Evolutionary conservation across 2,329 filamentous ascomycete genomes (phyloP).

Genomic region (Aspergillus sp.): DNA sequence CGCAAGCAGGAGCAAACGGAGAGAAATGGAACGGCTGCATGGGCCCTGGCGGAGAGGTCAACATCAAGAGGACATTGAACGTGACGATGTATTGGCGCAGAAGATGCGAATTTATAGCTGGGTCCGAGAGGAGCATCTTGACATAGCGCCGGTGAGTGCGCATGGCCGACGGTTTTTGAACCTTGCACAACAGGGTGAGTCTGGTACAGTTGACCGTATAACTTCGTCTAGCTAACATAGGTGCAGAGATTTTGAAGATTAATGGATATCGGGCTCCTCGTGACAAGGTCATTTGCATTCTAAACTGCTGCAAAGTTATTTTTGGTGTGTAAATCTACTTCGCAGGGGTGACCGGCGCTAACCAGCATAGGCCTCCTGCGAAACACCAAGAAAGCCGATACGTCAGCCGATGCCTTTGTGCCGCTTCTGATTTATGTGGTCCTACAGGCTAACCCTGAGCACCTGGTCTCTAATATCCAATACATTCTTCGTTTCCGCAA

Average conservation of each 20-base stretch:
- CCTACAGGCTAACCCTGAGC: slow-evolving; percentile 88
- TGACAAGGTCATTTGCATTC: slow-evolving; percentile 96
- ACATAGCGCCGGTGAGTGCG: slow-evolving; percentile 81
- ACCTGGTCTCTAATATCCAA: slow-evolving; percentile 95
- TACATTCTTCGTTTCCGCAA: slow-evolving; percentile 97
- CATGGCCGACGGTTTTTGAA: slow-evolving; percentile 85
- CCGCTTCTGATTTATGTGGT: slow-evolving; percentile 94
- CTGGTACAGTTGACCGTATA: slow-evolving; percentile 12
- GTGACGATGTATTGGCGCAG: slow-evolving; percentile 91
- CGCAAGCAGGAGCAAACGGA: slow-evolving; percentile 64
- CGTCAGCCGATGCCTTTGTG: slow-evolving; percentile 94
- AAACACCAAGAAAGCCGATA: slow-evolving; percentile 81
- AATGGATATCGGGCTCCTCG: slow-evolving; percentile 94
- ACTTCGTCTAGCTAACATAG: slow-evolving; percentile 20
- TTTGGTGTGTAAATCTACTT: slow-evolving; percentile 63
- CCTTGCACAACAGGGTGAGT: slow-evolving; percentile 77
- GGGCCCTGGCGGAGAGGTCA: slow-evolving; percentile 87
- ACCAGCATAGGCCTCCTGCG: slow-evolving; percentile 66
- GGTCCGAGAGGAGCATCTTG: slow-evolving; percentile 89
- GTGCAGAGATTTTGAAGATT: slow-evolving; percentile 86
- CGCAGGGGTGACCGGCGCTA: background rate
- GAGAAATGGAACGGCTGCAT: slow-evolving; percentile 65
- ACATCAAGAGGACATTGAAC: slow-evolving; percentile 96
- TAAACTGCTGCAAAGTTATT: slow-evolving; percentile 99
- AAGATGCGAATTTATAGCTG: slow-evolving; percentile 97